Conservation (phyloP, 441 rosid species). For the Pelargonium cotyledonis region DNA sequence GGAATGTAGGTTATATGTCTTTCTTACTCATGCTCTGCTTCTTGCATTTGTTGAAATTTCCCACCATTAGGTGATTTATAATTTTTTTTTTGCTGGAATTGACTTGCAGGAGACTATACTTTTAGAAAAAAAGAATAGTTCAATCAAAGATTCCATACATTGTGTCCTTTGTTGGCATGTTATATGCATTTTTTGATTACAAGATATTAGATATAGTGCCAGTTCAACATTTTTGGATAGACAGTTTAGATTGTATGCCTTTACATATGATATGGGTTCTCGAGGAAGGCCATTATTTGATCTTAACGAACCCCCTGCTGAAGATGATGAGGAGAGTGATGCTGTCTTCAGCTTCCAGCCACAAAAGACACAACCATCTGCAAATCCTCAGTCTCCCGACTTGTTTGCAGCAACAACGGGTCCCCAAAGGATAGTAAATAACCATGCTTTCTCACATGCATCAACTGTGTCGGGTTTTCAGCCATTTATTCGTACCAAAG, state of each 20-base stretch:
- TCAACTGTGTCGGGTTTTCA: constrained; percentile 83
- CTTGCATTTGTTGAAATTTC: neutral
- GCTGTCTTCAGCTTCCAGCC: constrained; percentile 41
- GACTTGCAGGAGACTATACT: constrained; percentile 5
- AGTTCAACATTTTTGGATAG: constrained; percentile 21
- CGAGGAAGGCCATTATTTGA: constrained; percentile 80
- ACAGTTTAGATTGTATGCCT: constrained; percentile 54
- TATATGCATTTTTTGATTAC: constrained; percentile 29
- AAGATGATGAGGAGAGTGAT: constrained; percentile 55
- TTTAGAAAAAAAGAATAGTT: constrained; percentile 16
- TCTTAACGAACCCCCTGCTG: constrained; percentile 92
- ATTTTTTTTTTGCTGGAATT: constrained; percentile 9
- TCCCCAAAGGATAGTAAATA: constrained; percentile 45
- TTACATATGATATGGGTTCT: constrained; percentile 78
- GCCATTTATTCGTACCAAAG: constrained; percentile 62
- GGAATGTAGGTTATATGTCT: neutral
- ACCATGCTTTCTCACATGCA: constrained; percentile 64
- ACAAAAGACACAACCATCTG: constrained; percentile 48
- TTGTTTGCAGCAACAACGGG: constrained; percentile 43
- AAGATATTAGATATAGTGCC: constrained; percentile 21
- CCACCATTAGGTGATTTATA: neutral
- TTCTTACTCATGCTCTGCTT: neutral
- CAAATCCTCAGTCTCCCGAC: constrained; percentile 38
- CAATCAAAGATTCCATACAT: constrained; percentile 10
- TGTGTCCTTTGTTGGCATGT: constrained; percentile 15